A percentile compares a stretch with the other conserved stretches of the same genome.
Evolutionary conservation across 2,329 filamentous ascomycete species (phyloP).

Genomic region (Fusarium staphyleae): DNA sequence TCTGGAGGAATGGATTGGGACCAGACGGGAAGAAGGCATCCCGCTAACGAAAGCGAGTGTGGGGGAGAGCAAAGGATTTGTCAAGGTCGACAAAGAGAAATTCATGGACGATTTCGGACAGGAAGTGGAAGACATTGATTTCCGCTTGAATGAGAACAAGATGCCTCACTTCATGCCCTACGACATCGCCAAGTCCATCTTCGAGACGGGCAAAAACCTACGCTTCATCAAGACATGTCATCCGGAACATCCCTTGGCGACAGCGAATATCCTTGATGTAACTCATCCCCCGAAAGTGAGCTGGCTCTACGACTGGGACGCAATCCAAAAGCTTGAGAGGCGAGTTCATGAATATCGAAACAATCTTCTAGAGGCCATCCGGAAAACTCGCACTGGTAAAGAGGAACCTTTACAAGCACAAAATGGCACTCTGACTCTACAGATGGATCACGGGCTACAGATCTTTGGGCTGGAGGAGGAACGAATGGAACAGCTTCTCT

Average conservation of each 20-base stretch:
- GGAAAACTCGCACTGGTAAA: slow-evolving; percentile 10
- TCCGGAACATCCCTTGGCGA: slow-evolving; percentile 72
- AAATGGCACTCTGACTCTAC: neutral
- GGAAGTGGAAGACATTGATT: slow-evolving; percentile 65
- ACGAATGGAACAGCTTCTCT: slow-evolving; percentile 56
- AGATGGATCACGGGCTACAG: slow-evolving; percentile 41
- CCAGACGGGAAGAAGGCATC: slow-evolving; percentile 64
- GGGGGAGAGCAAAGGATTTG: slow-evolving; percentile 62
- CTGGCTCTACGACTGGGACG: slow-evolving; percentile 77
- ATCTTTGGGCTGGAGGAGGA: slow-evolving; percentile 58
- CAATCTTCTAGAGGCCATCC: slow-evolving; percentile 39
- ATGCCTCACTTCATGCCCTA: slow-evolving; percentile 75
- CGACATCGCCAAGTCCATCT: slow-evolving; percentile 75
- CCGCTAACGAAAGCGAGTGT: slow-evolving; percentile 57
- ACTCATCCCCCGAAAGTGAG: slow-evolving; percentile 63
- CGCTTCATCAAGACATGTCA: slow-evolving; percentile 75
- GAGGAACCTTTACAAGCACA: neutral
- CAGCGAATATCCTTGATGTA: slow-evolving; percentile 54
- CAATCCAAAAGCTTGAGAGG: slow-evolving; percentile 68
- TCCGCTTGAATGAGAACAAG: slow-evolving; percentile 66
- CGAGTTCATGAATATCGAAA: slow-evolving; percentile 57
- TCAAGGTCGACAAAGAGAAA: slow-evolving; percentile 62
- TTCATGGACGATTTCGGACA: slow-evolving; percentile 66
- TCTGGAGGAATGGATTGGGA: slow-evolving; percentile 77
- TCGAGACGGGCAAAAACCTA: slow-evolving; percentile 80